Conservation (phyloP, 306 rosid species). For the Clitoria ternatea region DNA sequence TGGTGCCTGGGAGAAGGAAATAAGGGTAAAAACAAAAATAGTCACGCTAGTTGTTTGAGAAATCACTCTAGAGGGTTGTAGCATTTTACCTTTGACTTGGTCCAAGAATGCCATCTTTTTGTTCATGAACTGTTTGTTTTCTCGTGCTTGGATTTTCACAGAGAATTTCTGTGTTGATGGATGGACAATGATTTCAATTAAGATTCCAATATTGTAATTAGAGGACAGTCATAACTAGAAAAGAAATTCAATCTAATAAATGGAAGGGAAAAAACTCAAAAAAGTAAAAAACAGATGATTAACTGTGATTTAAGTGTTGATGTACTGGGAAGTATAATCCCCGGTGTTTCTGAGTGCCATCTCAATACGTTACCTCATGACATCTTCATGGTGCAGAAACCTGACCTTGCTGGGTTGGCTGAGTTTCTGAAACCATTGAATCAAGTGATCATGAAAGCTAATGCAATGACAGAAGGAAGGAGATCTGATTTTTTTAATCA, state of each 20-base stretch:
- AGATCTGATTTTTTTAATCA: conserved; percentile 86
- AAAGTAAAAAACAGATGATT: neutral
- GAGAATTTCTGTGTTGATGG: neutral
- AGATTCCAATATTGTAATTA: neutral
- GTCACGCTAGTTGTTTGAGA: too few species aligned
- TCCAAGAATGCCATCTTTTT: neutral
- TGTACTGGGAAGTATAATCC: neutral
- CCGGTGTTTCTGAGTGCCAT: conserved; percentile 2
- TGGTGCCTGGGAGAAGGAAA: neutral
- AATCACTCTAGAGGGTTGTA: neutral
- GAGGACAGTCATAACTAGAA: neutral
- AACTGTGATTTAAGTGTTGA: neutral
- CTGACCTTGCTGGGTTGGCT: conserved; percentile 63
- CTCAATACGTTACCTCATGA: conserved; percentile 3
- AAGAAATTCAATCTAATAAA: neutral
- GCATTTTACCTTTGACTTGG: neutral
- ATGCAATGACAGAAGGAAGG: conserved; percentile 72
- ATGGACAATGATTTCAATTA: neutral
- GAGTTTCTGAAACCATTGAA: conserved; percentile 89
- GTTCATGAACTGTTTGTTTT: neutral
- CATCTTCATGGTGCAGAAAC: conserved; percentile 61
- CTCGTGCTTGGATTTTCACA: neutral
- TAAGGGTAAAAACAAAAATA: too few species aligned
- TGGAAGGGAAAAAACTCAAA: neutral
- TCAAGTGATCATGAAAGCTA: conserved; percentile 60